Base-by-base conservation (phyloP, 2,329 filamentous ascomycete species). In the Phaeosphaeria sp. region DNA sequence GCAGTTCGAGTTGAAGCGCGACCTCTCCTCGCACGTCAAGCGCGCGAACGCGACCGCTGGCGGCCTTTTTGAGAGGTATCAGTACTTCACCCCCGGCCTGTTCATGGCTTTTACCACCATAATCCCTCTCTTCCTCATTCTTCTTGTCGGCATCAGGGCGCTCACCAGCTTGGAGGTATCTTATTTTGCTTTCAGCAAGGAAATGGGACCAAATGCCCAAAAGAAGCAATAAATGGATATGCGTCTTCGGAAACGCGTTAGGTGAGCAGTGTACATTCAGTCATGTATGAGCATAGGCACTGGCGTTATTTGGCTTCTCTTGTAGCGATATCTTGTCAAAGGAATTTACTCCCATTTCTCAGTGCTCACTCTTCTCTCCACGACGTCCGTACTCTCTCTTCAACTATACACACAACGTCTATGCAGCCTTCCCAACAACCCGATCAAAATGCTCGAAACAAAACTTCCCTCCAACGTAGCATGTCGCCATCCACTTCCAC, bases 131-230 rank as follows among this genome's bases (percentile, higher is more conserved):
- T 79, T 96, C 59, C 81, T 86, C 25, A 93, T 98, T 65, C 81
- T 97, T 6, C 89, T 89, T 65, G 89, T 93, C 55, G 95, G 90
- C 15, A 80, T 98, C 54, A 86, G 79, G 58, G 93, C 91, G 15
- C 83, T 98, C 13, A 82, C 86, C 6, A 94, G 92, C 66, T 83
- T 99, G 18, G 85, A 97, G 76, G 92, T 98, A 27, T 91, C 92
- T 0, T 98, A 98, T 77, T 92, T 91, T 62, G 93, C 95, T 1
- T 99, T 98, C 75, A 94, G 96, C 75, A 97, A 97, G 83, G 94
- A 97, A 68, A 96, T 92, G 83, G 92, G 93, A 0, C 91, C 92
- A n/a, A 83, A 88, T 39, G 90, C 90, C 30, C 91, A 96, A 79
- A 96, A 93, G 87, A 96, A 87, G 75, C 84, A 89, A 78, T 22